Base-by-base conservation (phyloP, 768 basidiomycete species). In the Cystofilobasidium ferigula region DNA sequence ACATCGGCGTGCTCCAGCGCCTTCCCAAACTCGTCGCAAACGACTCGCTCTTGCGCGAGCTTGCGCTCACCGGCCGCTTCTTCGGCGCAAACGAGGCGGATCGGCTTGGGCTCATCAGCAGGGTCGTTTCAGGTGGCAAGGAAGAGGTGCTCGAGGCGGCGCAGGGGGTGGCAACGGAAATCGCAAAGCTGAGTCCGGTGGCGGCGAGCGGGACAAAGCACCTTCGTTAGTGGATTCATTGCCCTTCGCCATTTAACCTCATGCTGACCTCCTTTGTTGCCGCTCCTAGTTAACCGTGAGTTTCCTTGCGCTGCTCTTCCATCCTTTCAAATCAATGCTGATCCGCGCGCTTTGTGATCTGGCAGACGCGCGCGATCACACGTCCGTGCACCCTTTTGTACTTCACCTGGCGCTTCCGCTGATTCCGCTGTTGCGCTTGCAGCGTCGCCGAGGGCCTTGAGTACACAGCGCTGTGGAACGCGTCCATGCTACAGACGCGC, bases 1-100 rank as follows among this genome's bases (percentile, higher is more conserved):
- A 93, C 72, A 84, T 92, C 45, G 92, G 92, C 0, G 84, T 88
- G 0, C 82, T 94, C 8, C 87, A 90, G 1, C 84, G 85, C 59
- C 78, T 93, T 8, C 88, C 87, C 0, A 88, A 88, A 71, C 80
- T 88, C 54, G 81, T 82, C 0, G 88, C 84, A 0, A 91, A 89
- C 75, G 80, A 82, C 34, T 87, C 86, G 1, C 79, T 86, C 16
- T 76, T 64, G 2, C 80, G 82, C 56, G 91, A 94, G 73, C 79
- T 92, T 16, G 85, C 88, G 0, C 84, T 88, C 71, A 88, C 88
- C 0, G 85, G 82, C 1, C 79, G 87, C 3, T 74, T 76, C n/a
- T 94, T 95, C 75, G 78, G 79, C 3, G 83, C 86, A 0, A 70
- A 73, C 0, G 88, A 89, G 69, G 91, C 90, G 0, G 74, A 78